A percentile compares a stretch with the other conserved stretches of the same genome.
Evolutionary conservation across 1,284 basidiomycete species (phyloP).

Genomic region (Meira miltonrushii): DNA sequence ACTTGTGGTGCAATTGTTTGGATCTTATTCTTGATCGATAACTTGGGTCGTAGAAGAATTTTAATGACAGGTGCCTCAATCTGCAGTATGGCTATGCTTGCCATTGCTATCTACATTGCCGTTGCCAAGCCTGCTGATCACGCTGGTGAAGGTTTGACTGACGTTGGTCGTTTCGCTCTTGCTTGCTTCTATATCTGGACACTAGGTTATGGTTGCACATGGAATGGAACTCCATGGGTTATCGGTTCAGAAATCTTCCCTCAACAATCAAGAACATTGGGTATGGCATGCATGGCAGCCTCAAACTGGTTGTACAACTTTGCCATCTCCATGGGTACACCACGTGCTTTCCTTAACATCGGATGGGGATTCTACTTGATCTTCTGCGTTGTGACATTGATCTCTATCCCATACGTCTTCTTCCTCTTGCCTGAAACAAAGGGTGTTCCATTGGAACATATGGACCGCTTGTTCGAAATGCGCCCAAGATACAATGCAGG

Average conservation of each 20-base stretch:
- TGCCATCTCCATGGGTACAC: constrained; percentile 27
- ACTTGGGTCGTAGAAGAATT: constrained; percentile 60
- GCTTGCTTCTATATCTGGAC: constrained; percentile 42
- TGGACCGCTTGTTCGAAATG: constrained; percentile 23
- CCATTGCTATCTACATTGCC: constrained; percentile 33
- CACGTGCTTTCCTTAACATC: constrained; percentile 43
- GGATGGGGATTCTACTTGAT: constrained; percentile 46
- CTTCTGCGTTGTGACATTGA: constrained; percentile 28
- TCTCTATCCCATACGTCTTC: constrained; percentile 17
- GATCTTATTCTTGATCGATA: constrained; percentile 59
- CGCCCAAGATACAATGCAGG: constrained; percentile 13
- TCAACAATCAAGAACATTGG: constrained; percentile 15
- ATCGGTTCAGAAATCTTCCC: constrained; percentile 19
- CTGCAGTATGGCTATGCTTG: constrained; percentile 27
- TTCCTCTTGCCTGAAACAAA: constrained; percentile 27
- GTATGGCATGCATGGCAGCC: constrained; percentile 31
- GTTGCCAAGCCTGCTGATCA: constrained; percentile 23
- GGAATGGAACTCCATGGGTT: constrained; percentile 45
- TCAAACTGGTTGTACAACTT: constrained; percentile 25
- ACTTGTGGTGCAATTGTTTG: constrained; percentile 69
- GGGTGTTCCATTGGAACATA: constrained; percentile 22
- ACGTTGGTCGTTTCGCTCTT: constrained; percentile 22
- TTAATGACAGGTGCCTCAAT: constrained; percentile 54
- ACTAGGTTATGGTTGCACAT: constrained; percentile 27
- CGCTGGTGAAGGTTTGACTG: constrained; percentile 11